Base-by-base conservation (phyloP, 2,329 filamentous ascomycete species). In the Colletotrichum sp. region DNA sequence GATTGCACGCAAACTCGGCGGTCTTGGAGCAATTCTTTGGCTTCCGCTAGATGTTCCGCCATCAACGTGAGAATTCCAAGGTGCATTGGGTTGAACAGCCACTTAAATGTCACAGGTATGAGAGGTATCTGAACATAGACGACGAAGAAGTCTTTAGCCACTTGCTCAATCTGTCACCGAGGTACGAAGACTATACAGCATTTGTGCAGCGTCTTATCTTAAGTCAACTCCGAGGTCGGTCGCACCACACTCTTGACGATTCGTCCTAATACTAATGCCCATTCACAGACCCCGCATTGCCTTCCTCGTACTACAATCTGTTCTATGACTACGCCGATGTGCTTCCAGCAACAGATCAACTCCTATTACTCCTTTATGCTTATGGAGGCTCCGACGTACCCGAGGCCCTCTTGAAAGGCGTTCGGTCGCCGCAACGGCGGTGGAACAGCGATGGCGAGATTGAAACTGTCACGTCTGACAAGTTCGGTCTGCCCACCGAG, bases 41-140 rank as follows among this genome's bases (percentile, higher is more conserved):
- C 80, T 84, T 15, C 83, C 83, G 0, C 18, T 81, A 8, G 80
- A 81, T 8, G 78, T 84, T 1, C 83, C 83, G 0, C 77, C 81
- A 12, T 84, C 83, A 2, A 84, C 83, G 83, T 84, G n/a, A 79
- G 82, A 75, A 3, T n/a, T 1, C 28, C 6, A 1, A 21, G 2
- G 44, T 52, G 44, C n/a, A 52, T 52, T 52, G 44, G 2, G 44
- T 6, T 8, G 18, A 36, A 62, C 9, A 8, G 28, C 2, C 32
- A 60, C 34, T 55, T 63, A 73, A 24, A 30, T 28, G 7, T 4
- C 15, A 6, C 68, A 83, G 83, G 7, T 84, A 84, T 12, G 83
- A 84, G 64, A 76, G 83, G 39, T 84, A 84, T 72, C 68, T 84
- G 1, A 83, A 82, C 28, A 80, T 84, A 76, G 83, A 84, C 8